These are phyloP conservation scores for Gastrodia elata DNA, from an alignment of 106 monocot species.

Conservation along the genomic window DNA sequence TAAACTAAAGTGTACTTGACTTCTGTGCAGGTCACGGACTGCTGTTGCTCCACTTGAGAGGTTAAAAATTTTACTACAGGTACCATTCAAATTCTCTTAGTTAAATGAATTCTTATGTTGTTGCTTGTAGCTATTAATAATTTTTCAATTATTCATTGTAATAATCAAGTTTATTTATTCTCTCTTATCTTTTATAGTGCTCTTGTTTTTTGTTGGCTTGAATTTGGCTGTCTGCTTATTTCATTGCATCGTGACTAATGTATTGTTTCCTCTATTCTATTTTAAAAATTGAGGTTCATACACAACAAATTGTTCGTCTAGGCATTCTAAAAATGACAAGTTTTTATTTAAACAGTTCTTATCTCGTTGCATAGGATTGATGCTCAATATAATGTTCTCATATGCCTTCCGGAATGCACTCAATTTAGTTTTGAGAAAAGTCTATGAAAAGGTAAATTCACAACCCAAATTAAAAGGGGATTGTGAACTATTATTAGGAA, in stretches of 20 bases:
- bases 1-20: neutral
- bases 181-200: neutral
- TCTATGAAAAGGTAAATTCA: neutral
- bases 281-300: neutral
- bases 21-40: constrained; percentile 38
- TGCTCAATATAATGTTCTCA: neutral
- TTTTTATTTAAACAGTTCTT: neutral
- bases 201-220: neutral
- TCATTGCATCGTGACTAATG: neutral
- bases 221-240: neutral
- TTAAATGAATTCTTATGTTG: neutral
- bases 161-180: neutral
- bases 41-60: constrained; percentile 64
- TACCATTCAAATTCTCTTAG: constrained; percentile 2
- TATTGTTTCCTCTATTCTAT: neutral
- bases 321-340: neutral
- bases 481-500: too few species aligned
- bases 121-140: neutral
- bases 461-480: too few species aligned
- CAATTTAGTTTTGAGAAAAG: neutral
- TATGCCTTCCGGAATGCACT: neutral
- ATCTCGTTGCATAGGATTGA: neutral
- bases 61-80: constrained; percentile 52
- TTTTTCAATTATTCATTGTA: neutral
- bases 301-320: neutral